Percentiles rank a stretch among this genome's conserved stretches.
phyloP scores from a whole-genome alignment of 1,139 yeast species.

The Geotrichum europaeum region DNA sequence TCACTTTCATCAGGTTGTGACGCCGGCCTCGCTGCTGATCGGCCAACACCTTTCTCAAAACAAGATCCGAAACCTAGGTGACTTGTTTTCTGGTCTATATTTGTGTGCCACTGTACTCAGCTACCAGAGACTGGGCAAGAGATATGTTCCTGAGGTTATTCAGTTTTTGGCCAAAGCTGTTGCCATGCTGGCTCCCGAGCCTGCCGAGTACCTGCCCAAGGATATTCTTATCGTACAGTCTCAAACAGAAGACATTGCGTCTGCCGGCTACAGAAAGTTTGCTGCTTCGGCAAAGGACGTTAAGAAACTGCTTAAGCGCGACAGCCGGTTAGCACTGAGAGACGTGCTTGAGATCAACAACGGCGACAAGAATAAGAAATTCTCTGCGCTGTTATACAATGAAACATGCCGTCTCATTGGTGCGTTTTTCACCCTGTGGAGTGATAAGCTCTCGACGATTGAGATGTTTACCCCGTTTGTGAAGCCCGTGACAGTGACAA shows the following conservation, averaged over 20 bases:
- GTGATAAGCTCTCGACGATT: conserved; percentile 54
- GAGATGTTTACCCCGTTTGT: conserved; percentile 48
- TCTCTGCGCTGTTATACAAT: conserved; percentile 12
- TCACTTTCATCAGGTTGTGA: conserved; percentile 84
- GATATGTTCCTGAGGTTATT: conserved; percentile 75
- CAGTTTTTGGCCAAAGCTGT: conserved; percentile 44
- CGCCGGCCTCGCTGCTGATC: conserved; percentile 73
- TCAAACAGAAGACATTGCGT: conserved; percentile 11
- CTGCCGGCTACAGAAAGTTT: conserved; percentile 10
- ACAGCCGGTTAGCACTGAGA: conserved; percentile 8
- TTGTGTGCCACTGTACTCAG: conserved; percentile 58
- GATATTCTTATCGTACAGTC: conserved; percentile 13
- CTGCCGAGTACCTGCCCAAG: conserved; percentile 13
- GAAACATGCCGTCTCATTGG: conserved; percentile 11
- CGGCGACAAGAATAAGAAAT: neutral
- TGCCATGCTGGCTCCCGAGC: conserved; percentile 16
- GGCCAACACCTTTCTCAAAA: conserved; percentile 60
- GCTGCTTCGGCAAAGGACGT: conserved; percentile 6
- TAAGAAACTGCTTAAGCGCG: neutral
- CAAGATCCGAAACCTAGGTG: conserved; percentile 37
- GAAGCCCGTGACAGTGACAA: conserved; percentile 12
- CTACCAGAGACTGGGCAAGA: conserved; percentile 73
- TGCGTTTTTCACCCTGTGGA: conserved; percentile 44
- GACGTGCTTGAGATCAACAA: conserved; percentile 5
- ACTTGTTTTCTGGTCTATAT: conserved; percentile 49